Base-by-base conservation (phyloP, 495 filamentous ascomycete genomes). In the Cercophora sp. region DNA sequence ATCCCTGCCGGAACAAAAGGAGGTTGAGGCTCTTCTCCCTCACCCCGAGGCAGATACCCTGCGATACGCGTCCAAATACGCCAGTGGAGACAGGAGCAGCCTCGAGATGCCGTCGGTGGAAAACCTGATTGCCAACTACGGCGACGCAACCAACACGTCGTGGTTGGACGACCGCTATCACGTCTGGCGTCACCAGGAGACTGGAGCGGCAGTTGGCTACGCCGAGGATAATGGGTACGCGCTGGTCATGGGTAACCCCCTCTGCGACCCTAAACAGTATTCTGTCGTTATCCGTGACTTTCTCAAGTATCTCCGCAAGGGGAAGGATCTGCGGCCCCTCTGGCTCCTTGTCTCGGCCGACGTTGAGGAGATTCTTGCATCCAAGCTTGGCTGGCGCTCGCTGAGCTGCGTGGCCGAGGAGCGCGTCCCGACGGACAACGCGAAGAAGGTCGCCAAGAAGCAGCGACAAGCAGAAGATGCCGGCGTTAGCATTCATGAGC, bases 101-200 rank as follows among this genome's bases (percentile, higher is more conserved):
- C 73, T 76, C 2, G 76, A 84, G 45, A 72, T 87, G 23, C 89
- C 88, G 41, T 76, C 86, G 4, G 63, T 95, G 19, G 87, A 88
- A 60, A 84, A 92, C 54, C 79, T 93, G 40, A 84, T 93, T 61
- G 87, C 85, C 54, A 95, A 93, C 68, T 95, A 95, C 55, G 89
- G 89, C 42, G 89, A 93, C 64, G 87, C 89, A 13, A 87, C 88
- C 11, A 89, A 91, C 55, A 95, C 88, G 0, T 88, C 88, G 1
- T 95, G 87, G 86, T 79, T 87, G 16, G 89, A 95, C 64, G 84
- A 87, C 5, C 82, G 87, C 11, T 91, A 86, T 63, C 80, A 85
- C 61, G 82, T 93, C 55, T 95, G 86, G 86, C 85, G 89, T 4
- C 85, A 93, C 57, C 71, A 77, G 35, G 64, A 67, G 4, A 92